Percentiles rank a stretch among this genome's conserved stretches.
These are phyloP conservation scores for Trichoderma polysporum DNA, from an alignment of 2,329 filamentous ascomycete species.

Conservation along the genomic window DNA sequence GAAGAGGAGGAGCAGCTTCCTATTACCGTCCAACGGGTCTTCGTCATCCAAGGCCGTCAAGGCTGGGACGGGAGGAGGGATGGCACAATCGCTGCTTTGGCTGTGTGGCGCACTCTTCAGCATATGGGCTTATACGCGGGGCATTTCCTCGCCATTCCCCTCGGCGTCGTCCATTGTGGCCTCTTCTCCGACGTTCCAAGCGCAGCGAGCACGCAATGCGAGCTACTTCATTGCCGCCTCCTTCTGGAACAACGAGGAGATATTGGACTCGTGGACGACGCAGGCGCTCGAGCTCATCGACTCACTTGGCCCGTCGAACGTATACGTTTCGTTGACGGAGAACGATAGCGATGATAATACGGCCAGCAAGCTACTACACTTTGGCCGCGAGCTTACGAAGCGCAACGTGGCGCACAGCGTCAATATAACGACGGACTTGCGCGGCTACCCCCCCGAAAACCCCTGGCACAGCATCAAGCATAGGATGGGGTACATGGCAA, in stretches of 20 bases:
- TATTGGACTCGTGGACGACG: conserved; percentile 19
- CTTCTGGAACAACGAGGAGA: conserved; percentile 19
- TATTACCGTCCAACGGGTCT: not conserved
- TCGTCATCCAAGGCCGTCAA: not conserved
- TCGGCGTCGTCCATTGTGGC: conserved; percentile 17
- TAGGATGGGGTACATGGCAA: conserved; percentile 22
- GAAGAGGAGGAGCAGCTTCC: conserved; percentile 16
- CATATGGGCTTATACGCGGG: conserved; percentile 17
- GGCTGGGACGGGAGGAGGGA: not conserved
- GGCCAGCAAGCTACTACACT: conserved; percentile 21
- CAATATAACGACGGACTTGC: conserved; percentile 20
- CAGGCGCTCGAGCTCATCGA: conserved; percentile 21
- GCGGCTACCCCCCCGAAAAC: conserved; percentile 18
- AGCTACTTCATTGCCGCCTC: conserved; percentile 23
- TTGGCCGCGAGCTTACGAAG: conserved; percentile 18
- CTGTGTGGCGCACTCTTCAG: conserved; percentile 17
- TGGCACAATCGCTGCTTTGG: not conserved
- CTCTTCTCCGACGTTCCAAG: conserved; percentile 16
- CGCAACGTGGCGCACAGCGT: conserved; percentile 19
- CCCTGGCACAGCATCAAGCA: conserved; percentile 20
- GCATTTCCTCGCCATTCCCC: conserved; percentile 19
- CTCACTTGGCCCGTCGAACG: conserved; percentile 17
- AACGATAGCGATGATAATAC: conserved; percentile 22
- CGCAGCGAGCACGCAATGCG: conserved; percentile 15
- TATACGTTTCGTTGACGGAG: conserved; percentile 21